Base-by-base conservation (phyloP, 2,329 filamentous ascomycete genomes). In the Aspergillus niger region DNA sequence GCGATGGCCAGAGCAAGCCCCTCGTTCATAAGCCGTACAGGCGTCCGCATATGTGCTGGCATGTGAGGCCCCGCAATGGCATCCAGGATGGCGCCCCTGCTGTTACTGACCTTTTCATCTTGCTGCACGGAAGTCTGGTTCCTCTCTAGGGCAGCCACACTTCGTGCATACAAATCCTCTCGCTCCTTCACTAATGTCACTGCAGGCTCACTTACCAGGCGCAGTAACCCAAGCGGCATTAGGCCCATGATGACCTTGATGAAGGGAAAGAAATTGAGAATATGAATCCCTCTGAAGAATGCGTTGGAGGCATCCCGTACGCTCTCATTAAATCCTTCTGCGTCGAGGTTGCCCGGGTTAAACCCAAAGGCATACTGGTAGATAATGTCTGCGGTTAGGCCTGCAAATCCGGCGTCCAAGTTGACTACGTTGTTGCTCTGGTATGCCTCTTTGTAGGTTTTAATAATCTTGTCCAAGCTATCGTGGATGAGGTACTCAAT, bases 341-440 rank as follows among this genome's bases (percentile, higher is more conserved):
- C 59, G 55, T 77, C 74, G 15, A 77, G 67, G 51, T 72, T 73
- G 1, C 64, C 64, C n/a, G 65, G 67, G 51, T 72, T 68, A 51
- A 69, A 64, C 1, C 70, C 73, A 55, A 76, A 78, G 1, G 66
- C 67, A 58, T 78, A 78, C 48, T 76, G 69, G 22, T 71, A 65
- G 43, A 78, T 75, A 11, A 78, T 65, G 53, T 79, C 76, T 26
- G 71, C 70, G 0, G 76, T 74, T 50, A 76, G 49, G 1, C 68
- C 74, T 13, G 64, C 58, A 50, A 67, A 63, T 5, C 62, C 65
- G 13, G 69, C 63, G 64, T 65, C 64, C 36, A 73, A 11, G 59
- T 64, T 58, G 63, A 70, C 32, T 20, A 63, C 44, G 15, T 48
- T 58, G 36, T 67, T 56, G 1, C 58, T 53, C 6, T 58, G 3